phyloP scores from a whole-genome alignment of 2,329 filamentous ascomycete genomes.

The Xylariales sp. region DNA sequence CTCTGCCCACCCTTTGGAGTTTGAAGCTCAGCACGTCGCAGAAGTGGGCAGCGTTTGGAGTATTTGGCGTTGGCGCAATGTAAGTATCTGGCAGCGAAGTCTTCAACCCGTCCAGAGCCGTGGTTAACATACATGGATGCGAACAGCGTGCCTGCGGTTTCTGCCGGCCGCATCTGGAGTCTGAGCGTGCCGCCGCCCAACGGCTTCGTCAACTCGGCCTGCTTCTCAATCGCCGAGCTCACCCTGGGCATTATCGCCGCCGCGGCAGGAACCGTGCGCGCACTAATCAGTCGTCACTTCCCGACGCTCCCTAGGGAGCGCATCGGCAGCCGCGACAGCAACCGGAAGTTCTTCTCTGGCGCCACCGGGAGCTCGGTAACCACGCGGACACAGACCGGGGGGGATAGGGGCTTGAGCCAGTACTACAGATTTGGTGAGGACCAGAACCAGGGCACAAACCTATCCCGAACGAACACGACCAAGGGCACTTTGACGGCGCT shows the following conservation, averaged over 20 bases:
- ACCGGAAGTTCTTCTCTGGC: too few relatives aligned
- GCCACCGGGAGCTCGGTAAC: not conserved
- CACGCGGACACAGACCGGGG: not conserved
- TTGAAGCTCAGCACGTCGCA: conserved; percentile 3
- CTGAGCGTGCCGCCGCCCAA: not conserved
- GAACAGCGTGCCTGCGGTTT: conserved; percentile 3
- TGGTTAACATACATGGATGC: too few relatives aligned
- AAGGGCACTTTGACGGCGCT: not conserved
- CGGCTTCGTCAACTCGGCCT: conserved; percentile 1
- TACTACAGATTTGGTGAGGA: not conserved
- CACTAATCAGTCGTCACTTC: conserved; percentile 3
- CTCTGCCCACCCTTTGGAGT: conserved; percentile 1
- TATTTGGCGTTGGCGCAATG: conserved; percentile 6
- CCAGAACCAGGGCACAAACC: not conserved
- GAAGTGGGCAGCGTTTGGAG: conserved; percentile 4
- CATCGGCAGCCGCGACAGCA: too few relatives aligned
- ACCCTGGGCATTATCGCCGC: not conserved
- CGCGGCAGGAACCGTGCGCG: not conserved
- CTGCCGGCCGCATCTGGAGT: conserved; percentile 3
- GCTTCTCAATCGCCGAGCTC: conserved; percentile 2
- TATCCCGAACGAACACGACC: too few relatives aligned
- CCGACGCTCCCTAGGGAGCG: not conserved
- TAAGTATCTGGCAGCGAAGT: not conserved
- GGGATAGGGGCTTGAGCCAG: not conserved
- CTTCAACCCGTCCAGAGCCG: too few relatives aligned